Percentiles rank a stretch among this genome's conserved stretches.
phyloP scores from a whole-genome alignment of 2,329 filamentous ascomycete genomes.

The Monilinia polystroma region DNA sequence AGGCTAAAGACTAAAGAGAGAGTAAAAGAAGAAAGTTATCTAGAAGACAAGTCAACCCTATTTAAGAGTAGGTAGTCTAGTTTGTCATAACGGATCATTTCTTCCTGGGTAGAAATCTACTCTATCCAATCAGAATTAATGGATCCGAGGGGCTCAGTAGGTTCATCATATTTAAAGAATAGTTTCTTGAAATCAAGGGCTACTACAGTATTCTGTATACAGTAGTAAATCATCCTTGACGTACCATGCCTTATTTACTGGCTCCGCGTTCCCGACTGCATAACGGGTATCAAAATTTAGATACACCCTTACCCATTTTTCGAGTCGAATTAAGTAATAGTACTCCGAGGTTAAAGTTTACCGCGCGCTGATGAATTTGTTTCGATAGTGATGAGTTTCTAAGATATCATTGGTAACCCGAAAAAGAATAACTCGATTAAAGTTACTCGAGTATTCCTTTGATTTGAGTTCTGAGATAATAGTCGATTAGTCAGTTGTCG shows the following conservation, averaged over 20 bases:
- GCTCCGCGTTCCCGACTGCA: background rate
- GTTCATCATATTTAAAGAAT: background rate
- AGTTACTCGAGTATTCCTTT: background rate
- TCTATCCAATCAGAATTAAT: background rate
- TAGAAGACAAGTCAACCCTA: no score
- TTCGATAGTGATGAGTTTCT: background rate
- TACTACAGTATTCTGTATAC: no score
- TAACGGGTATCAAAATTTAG: background rate
- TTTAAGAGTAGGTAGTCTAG: no score
- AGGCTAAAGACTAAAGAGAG: no score
- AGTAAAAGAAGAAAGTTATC: no score
- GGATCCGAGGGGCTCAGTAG: background rate
- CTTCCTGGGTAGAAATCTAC: background rate
- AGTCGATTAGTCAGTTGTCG: background rate
- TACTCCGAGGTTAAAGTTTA: slow-evolving; percentile 14
- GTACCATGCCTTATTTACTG: background rate
- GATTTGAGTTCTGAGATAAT: background rate
- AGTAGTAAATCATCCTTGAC: background rate
- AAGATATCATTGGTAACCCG: background rate
- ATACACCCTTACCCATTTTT: background rate
- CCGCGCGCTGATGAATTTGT: background rate
- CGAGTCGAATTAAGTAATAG: slow-evolving; percentile 4
- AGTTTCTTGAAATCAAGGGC: background rate
- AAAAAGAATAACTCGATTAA: background rate
- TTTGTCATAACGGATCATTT: no score